Percentiles rank a stretch among this genome's conserved stretches.
phyloP scores from a whole-genome alignment of 225 moss, liverwort and hornwort genomes.

The Rhytidiadelphus loreus region DNA sequence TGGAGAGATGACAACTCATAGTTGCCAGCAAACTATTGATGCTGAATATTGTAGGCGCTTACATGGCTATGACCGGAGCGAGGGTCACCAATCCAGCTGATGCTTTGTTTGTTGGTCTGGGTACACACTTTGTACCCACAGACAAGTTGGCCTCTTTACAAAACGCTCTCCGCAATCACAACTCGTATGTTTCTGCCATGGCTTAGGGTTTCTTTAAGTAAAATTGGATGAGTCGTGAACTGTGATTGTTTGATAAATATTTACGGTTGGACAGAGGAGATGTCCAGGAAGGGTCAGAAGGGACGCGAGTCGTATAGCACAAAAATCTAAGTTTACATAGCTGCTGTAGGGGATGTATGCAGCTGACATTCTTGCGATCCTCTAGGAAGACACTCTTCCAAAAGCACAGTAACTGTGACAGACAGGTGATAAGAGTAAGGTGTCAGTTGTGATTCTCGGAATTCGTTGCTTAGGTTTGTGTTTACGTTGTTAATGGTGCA shows the following conservation, averaged over 20 bases:
- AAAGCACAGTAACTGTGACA: background rate
- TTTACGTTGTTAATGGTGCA: conserved; percentile 12
- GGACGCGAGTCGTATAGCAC: background rate
- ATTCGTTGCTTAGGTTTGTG: background rate
- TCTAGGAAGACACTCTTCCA: background rate
- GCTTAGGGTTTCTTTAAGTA: background rate
- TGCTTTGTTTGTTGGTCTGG: conserved; percentile 75
- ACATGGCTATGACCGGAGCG: conserved; percentile 82
- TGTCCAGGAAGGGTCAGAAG: background rate
- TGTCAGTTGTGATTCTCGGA: background rate
- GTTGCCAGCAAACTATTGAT: background rate
- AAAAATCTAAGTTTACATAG: background rate
- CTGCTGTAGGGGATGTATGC: background rate
- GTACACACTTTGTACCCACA: conserved; percentile 81
- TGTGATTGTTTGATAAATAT: background rate
- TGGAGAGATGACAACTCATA: background rate
- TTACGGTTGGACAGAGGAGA: background rate
- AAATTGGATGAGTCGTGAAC: background rate
- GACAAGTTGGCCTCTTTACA: conserved; percentile 57
- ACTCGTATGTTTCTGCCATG: conserved; percentile 33
- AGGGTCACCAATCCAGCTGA: conserved; percentile 74
- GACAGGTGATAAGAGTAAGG: background rate
- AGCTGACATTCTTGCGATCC: background rate
- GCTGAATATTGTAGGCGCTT: conserved; percentile 48
- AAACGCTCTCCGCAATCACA: conserved; percentile 44